Evolutionary conservation across 1,284 basidiomycete genomes (phyloP), one percentile per base, ranked within the genome.

Genomic region (Bondarzewia mesenterica): DNA sequence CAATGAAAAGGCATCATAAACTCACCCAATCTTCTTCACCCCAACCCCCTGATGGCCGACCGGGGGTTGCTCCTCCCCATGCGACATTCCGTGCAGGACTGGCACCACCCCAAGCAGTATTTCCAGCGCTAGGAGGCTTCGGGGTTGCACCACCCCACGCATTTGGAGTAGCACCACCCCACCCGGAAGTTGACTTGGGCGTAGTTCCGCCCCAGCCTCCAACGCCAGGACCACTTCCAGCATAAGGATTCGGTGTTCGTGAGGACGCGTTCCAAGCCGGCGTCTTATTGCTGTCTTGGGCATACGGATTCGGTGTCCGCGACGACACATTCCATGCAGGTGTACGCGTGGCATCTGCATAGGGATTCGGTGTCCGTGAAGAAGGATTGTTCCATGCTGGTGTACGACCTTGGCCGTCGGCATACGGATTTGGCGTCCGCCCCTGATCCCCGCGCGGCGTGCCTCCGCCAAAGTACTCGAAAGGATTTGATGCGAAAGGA

Each of bases 221-320:
- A 22, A n/a, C 7, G 25, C 22, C n/a, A n/a, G n/a, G n/a, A n/a
- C n/a, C n/a, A n/a, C n/a, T n/a, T n/a, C n/a, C n/a, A n/a, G n/a
- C 69, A 50, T 82, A 80, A 0, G 82, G 80, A 63, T 89, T 89
- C 4, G 86, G 85, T 15, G 86, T 89, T 45, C 74, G 69, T 6
- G 75, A 74, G 4, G 73, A 69, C 6, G 73, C 65, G 43, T 69
- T 72, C 77, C 75, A 78, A 41, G 69, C 77, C 0, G 86, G 85
- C 6, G 86, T 90, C 48, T 78, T 77, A 16, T 81, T 67, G 52
- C 74, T 72, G 49, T 68, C 69, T 43, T 66, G 67, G 18, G 53
- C 64, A 50, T 81, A 80, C 12, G 79, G 81, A 57, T 82, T 84
- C 5, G 77, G 76, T 25, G 80, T 82, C 44, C 75, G 74, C 22